Conservation (phyloP, 2,329 filamentous ascomycete genomes). For the Sclerotinia borealis region DNA sequence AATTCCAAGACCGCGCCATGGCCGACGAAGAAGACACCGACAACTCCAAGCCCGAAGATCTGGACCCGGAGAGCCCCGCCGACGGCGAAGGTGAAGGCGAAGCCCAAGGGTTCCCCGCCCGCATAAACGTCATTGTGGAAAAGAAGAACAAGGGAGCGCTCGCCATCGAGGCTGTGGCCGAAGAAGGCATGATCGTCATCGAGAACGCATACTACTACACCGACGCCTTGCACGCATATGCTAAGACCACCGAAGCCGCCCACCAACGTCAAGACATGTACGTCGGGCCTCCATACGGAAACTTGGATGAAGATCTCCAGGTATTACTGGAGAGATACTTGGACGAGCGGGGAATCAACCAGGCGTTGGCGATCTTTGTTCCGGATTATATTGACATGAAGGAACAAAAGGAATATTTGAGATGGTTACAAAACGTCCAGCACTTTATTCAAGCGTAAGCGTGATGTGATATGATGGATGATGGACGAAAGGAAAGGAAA, state of each 20-base stretch:
- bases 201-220: constrained; percentile 88
- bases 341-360: constrained; percentile 88
- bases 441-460: constrained; percentile 67
- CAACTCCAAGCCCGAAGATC: constrained; percentile 44
- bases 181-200: constrained; percentile 80
- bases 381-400: constrained; percentile 97
- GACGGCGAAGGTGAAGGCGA: constrained; percentile 46
- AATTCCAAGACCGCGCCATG: constrained; percentile 48
- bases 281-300: constrained; percentile 85
- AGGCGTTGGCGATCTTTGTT: constrained; percentile 79
- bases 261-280: constrained; percentile 75
- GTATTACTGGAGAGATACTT: constrained; percentile 87
- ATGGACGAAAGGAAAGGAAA: neutral
- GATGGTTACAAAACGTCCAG: constrained; percentile 86
- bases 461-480: constrained; percentile 1
- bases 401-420: constrained; percentile 95
- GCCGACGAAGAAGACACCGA: constrained; percentile 45
- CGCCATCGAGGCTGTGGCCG: constrained; percentile 77
- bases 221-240: constrained; percentile 70
- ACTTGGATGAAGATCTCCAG: constrained; percentile 94
- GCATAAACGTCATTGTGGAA: constrained; percentile 81
- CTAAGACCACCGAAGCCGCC: constrained; percentile 67
- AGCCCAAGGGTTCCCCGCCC: constrained; percentile 63
- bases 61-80: constrained; percentile 49
- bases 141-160: constrained; percentile 81